Evolutionary conservation across 1,284 basidiomycete species (phyloP), one percentile per base, ranked within the genome.

Genomic region (Ustilago lituana): DNA sequence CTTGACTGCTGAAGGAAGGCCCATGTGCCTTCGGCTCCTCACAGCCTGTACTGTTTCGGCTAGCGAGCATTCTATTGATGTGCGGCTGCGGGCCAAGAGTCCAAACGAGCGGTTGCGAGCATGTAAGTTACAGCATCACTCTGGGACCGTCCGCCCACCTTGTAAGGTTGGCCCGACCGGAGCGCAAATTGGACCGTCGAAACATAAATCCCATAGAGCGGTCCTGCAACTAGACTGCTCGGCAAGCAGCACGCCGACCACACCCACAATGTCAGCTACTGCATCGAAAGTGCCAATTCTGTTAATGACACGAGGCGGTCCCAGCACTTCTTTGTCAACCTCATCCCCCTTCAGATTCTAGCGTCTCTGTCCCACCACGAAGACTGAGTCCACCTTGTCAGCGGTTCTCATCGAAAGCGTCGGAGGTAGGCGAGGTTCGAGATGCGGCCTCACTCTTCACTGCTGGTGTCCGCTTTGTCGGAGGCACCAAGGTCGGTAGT

Each of bases 161-260:
- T n/a, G n/a, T n/a, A n/a, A n/a, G n/a, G 39, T 61, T 54, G 46
- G 24, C 58, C 51, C 51, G 47, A 50, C 46, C 46, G 40, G 47
- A 46, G 26, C 48, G 10, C 29, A 26, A 41, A 19, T 55, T 47
- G 59, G 41, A 27, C 52, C 52, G 52, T 37, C 41, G 35, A 31
- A 41, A 44, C 6, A 41, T 38, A 33, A 27, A 17, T 32, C 31
- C 7, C 17, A 9, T 36, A 8, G n/a, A n/a, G n/a, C 6, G 11
- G 26, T 6, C 31, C 15, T 43, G 17, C n/a, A 36, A n/a, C 33
- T n/a, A 17, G 11, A n/a, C n/a, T n/a, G n/a, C n/a, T 48, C 46
- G 46, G 46, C 36, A 31, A 6, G 24, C 3, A 22, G 11, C 15
- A 23, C 45, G 26, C 37, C 47, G 37, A 33, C 19, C 20, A 20